Percentiles rank a stretch among this genome's conserved stretches.
These are phyloP conservation scores for Lachancea kluyveri DNA, from an alignment of 805 yeast species.

Conservation along the genomic window DNA sequence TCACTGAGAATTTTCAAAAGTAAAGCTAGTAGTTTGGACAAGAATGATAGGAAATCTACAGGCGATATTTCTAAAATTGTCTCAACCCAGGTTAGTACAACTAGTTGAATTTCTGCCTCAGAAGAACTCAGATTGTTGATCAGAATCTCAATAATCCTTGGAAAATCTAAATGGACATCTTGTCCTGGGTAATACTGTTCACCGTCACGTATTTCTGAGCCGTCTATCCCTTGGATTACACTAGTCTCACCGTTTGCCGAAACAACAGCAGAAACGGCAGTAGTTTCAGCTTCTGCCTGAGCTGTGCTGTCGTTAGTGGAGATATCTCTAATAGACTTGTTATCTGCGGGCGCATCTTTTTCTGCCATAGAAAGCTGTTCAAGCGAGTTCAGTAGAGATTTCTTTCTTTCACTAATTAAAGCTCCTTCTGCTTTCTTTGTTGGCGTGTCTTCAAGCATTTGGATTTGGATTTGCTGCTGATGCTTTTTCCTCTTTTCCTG, in stretches of 20 bases:
- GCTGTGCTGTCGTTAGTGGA: conserved; percentile 2
- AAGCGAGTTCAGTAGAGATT: conserved; percentile 24
- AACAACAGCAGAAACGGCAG: background rate
- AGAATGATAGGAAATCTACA: conserved; percentile 60
- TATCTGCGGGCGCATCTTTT: conserved; percentile 1
- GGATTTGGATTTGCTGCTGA: conserved; percentile 12
- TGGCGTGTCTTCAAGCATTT: conserved; percentile 20
- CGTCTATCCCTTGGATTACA: conserved; percentile 1
- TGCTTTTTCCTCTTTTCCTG: conserved; percentile 16
- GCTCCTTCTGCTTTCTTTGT: conserved; percentile 26
- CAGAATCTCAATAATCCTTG: conserved; percentile 73
- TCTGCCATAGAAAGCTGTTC: conserved; percentile 15
- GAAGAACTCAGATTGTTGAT: conserved; percentile 73
- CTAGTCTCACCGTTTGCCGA: conserved; percentile 1
- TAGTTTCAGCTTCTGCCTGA: conserved; percentile 3
- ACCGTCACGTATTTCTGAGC: conserved; percentile 34
- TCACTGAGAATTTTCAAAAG: conserved; percentile 59
- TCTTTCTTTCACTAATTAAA: conserved; percentile 29
- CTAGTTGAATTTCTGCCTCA: conserved; percentile 70
- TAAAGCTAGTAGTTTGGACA: conserved; percentile 69
- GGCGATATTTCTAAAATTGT: conserved; percentile 67
- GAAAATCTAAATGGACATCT: conserved; percentile 73
- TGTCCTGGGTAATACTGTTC: conserved; percentile 67
- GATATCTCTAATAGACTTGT: background rate
- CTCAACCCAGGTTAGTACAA: conserved; percentile 77